Conservation (phyloP, 73 alveolate genomes). For the Chromera velia region DNA sequence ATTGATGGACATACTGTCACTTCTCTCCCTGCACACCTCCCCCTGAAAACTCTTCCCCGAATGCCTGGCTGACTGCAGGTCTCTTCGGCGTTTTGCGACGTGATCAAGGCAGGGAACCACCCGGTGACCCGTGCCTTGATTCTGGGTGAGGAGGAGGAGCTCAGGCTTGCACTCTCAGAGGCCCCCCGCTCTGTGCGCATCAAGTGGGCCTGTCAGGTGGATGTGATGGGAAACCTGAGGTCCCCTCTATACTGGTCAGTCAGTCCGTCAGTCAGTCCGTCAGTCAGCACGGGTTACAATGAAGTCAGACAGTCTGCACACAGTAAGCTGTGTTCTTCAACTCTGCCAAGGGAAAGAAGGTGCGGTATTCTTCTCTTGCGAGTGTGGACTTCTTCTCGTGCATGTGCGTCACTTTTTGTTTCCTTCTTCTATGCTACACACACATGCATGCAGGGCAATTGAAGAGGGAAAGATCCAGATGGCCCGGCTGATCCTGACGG, state of each 20-base stretch:
- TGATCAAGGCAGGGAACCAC: not conserved
- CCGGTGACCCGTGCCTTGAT: not conserved
- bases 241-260: not conserved
- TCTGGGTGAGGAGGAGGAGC: too few relatives aligned
- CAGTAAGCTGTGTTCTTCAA: too few relatives aligned
- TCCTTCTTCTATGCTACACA: not conserved
- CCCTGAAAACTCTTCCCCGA: too few relatives aligned
- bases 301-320: too few relatives aligned
- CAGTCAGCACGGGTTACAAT: too few relatives aligned
- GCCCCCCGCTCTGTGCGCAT: not conserved
- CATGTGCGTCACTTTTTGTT: not conserved
- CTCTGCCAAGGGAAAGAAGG: too few relatives aligned
- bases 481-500: not conserved
- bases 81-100: not conserved
- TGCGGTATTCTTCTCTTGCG: too few relatives aligned
- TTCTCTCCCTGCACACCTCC: too few relatives aligned
- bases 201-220: not conserved
- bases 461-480: not conserved
- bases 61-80: not conserved
- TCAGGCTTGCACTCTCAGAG: not conserved
- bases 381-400: too few relatives aligned
- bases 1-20: too few relatives aligned
- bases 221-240: not conserved
- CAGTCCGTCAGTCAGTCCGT: not conserved
- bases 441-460: not conserved